Evolutionary conservation across 306 rosid species (phyloP), one percentile per base, ranked within the genome.

Genomic region (Crataegus laevigata): DNA sequence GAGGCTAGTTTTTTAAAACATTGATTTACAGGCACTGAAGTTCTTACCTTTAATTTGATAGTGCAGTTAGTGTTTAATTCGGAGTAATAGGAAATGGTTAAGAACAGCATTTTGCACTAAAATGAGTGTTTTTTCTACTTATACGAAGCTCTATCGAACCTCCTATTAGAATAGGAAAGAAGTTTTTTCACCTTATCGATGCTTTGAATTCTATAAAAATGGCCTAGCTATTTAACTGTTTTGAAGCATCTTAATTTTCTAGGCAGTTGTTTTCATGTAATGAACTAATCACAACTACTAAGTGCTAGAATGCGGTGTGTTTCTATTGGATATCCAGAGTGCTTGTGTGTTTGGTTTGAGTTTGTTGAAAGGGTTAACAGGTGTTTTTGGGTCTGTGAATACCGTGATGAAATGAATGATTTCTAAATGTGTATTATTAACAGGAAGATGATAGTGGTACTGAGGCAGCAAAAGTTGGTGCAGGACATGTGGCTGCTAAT

Each of bases 401-500:
- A 34, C 34, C 15, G 12, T 77, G 63, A 76, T 73, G 50, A 57
- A 47, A 40, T 54, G 75, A 40, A 59, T 43, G 14, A 68, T 51
- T 68, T 38, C 51, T n/a, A 26, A 62, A 68, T 67, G 63, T 43
- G 65, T 51, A 74, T 57, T 43, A 72, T 51, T 58, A 72, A 81
- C 88, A 94, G 98, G 98, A 94, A 78, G 98, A 89, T 85, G 96
- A 88, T 68, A 78, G 81, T 76, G 84, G 77, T 76, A 60, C 75
- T 4, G 98, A 94, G 83, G 80, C 85, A 32, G 85, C 80, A 64
- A 94, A 86, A 84, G 84, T 90, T 79, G 88, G 83, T 15, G 88
- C 89, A 22, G 96, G 96, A 73, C 97, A 94, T 77, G 90, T 94
- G 77, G 96, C 94, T 85, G 98, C 98, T 65, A 91, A 94, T 82